Conservation (phyloP, 2,329 filamentous ascomycete genomes). For the Neonectria neomacrospora region DNA sequence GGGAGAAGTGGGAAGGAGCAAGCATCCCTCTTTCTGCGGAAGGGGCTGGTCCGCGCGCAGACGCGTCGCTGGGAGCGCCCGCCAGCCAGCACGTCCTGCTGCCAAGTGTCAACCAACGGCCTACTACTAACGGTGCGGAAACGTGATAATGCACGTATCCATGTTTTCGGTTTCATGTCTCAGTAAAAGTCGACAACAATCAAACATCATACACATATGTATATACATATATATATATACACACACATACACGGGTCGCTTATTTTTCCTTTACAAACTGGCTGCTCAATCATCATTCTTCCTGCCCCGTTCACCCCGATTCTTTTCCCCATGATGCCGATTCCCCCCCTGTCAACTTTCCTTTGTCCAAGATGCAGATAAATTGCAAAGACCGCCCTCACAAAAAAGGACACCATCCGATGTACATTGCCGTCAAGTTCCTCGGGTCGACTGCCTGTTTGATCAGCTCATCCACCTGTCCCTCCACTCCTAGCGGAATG, state of each 20-base stretch:
- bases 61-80: conserved; percentile 33
- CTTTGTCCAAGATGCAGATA: neutral
- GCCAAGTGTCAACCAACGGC: neutral
- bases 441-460: conserved; percentile 82
- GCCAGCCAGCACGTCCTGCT: conserved; percentile 32
- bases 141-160: neutral
- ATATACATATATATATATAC: neutral
- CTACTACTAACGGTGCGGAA: neutral
- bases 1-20: conserved; percentile 32
- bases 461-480: conserved; percentile 96
- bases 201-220: neutral
- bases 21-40: conserved; percentile 20
- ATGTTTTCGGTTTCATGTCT: neutral
- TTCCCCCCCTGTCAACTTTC: neutral
- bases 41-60: conserved; percentile 35
- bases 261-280: neutral
- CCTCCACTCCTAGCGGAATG: conserved; percentile 93
- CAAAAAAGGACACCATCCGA: conserved; percentile 83
- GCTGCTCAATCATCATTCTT: neutral
- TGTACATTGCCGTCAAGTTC: conserved; percentile 94
- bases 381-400: conserved; percentile 43
- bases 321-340: neutral
- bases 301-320: neutral
- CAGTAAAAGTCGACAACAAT: neutral
- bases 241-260: neutral